Base-by-base conservation (phyloP, 2,329 filamentous ascomycete species). In the Fusarium poae region DNA sequence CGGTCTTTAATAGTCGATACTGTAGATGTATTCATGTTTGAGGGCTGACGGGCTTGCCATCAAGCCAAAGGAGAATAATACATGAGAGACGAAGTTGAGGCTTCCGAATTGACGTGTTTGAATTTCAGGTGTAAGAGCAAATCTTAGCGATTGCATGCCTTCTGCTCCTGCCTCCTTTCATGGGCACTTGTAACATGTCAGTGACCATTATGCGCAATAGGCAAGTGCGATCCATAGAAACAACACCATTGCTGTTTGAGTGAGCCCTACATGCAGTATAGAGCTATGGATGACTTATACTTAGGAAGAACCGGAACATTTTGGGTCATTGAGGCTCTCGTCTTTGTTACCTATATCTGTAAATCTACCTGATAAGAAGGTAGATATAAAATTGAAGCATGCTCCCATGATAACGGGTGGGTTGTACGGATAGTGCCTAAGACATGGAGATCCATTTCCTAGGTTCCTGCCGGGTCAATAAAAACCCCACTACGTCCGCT, bases 401-500 rank as follows among this genome's bases (percentile, higher is more conserved):
- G 25, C 7, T 45, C 18, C 20, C 16, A 48, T 34, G 16, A 49
- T 35, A 18, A 32, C 46, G 23, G 20, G 11, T 34, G 11, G 18
- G 20, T 30, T 15, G 23, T 27, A 27, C 16, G n/a, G 10, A 32
- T 20, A 21, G 18, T 16, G 34, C 35, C n/a, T 13, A 16, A 16
- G 21, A 15, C 12, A n/a, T n/a, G n/a, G n/a, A n/a, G 23, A 51
- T 27, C 18, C 39, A 48, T 27, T 20, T 34, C 65, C 51, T n/a
- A n/a, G n/a, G n/a, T 53, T 53, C 54, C 29, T 27, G n/a, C 21
- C n/a, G n/a, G 35, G 40, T 42, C 23, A 50, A 65, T 46, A 15
- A 44, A 43, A 44, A 29, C 74, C 68, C 74, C 74, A 65, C 73
- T 58, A 54, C 44, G 43, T 40, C 68, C 60, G 52, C 66, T 67